Conservation (phyloP, 805 yeast genomes). For the Lipomyces sp. region DNA sequence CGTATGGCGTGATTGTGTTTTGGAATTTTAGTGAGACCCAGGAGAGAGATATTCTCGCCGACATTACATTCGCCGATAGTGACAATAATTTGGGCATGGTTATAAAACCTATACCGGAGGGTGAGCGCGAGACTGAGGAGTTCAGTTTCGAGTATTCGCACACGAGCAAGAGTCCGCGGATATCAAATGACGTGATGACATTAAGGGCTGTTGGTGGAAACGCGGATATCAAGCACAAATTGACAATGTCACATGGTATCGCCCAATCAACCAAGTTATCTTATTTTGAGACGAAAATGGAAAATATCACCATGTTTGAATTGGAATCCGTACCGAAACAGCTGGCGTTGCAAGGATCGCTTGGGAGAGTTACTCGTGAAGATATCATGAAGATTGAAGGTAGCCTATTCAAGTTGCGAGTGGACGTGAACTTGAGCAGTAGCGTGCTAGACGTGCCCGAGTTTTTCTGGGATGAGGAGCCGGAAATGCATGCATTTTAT, state of each 20-base stretch:
- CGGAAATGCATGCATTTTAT: conserved; percentile 91
- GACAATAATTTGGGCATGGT: conserved; percentile 43
- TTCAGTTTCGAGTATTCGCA: conserved; percentile 70
- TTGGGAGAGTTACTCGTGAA: conserved; percentile 76
- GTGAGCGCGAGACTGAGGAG: conserved; percentile 91
- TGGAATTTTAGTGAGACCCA: conserved; percentile 95
- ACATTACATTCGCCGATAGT: conserved; percentile 67
- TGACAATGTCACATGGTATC: conserved; percentile 93
- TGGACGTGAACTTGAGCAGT: conserved; percentile 89
- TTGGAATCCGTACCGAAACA: conserved; percentile 84
- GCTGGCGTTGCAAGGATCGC: conserved; percentile 83
- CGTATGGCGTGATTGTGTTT: conserved; percentile 95
- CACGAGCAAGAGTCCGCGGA: conserved; percentile 52
- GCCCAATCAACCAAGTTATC: conserved; percentile 95
- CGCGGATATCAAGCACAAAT: conserved; percentile 80
- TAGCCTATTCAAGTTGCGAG: conserved; percentile 82
- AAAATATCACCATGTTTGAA: conserved; percentile 50
- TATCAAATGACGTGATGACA: conserved; percentile 90
- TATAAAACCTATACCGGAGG: conserved; percentile 73
- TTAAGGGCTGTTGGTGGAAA: conserved; percentile 55
- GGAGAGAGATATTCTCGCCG: conserved; percentile 92
- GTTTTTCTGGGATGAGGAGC: conserved; percentile 93
- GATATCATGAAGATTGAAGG: conserved; percentile 89
- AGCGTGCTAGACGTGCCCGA: conserved; percentile 94
- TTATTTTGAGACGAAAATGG: conserved; percentile 89